Percentiles rank a stretch among this genome's conserved stretches.
Evolutionary conservation across 345 rosid genomes (phyloP).

Genomic region (Brassica napus): DNA sequence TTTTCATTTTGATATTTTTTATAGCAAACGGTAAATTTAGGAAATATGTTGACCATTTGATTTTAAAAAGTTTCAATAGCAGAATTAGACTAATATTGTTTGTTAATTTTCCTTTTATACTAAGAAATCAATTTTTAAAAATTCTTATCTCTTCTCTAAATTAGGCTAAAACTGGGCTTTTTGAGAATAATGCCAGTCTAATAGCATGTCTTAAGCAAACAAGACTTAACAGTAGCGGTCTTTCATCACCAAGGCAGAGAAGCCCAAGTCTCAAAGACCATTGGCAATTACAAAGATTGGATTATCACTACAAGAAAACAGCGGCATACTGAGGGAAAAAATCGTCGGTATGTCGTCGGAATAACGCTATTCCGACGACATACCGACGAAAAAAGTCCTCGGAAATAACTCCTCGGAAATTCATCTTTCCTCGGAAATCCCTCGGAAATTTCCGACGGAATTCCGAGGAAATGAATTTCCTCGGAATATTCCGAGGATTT

Average conservation of each 20-base stretch:
- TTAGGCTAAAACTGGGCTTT: slow-evolving; percentile 20
- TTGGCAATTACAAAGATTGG: background rate
- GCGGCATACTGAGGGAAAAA: too few relatives aligned
- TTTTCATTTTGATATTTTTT: background rate
- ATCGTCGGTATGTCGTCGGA: too few relatives aligned
- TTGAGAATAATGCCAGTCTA: background rate
- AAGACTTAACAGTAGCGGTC: background rate
- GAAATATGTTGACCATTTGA: background rate
- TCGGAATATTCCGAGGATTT: too few relatives aligned
- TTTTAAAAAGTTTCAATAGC: background rate
- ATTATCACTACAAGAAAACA: too few relatives aligned
- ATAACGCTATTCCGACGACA: too few relatives aligned
- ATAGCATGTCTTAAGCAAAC: background rate
- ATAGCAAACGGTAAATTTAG: background rate
- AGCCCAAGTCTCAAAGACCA: background rate
- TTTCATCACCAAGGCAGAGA: background rate
- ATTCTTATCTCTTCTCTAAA: background rate
- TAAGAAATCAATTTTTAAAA: background rate
- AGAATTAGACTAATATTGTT: background rate
- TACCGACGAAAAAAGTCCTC: too few relatives aligned
- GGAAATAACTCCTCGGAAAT: too few relatives aligned
- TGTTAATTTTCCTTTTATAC: background rate
- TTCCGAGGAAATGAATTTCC: too few relatives aligned
- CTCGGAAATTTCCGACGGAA: too few relatives aligned
- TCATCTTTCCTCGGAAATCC: too few relatives aligned